These are phyloP conservation scores for Scedosporium minutisporum DNA, from an alignment of 2,329 filamentous ascomycete genomes.

Conservation along the genomic window DNA sequence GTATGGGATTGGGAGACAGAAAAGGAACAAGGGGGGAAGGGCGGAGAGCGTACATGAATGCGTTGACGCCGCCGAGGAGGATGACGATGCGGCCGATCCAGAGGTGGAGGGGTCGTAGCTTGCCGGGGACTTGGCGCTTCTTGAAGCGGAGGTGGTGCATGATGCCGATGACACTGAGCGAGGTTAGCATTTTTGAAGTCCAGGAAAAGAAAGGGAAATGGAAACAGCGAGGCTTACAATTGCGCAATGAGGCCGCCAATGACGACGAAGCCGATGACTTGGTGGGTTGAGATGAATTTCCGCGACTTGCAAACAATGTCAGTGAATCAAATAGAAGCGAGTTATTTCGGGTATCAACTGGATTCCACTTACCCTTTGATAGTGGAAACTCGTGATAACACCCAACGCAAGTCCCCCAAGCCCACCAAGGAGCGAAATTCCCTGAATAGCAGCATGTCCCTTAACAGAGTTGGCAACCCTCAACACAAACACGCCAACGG, in stretches of 20 bases:
- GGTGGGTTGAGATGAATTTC: conserved; percentile 42
- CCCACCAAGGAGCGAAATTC: conserved; percentile 35
- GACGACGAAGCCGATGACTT: conserved; percentile 48
- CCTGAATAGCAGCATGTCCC: conserved; percentile 47
- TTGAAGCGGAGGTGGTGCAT: conserved; percentile 46
- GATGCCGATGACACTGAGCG: conserved; percentile 32
- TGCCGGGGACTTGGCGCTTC: conserved; percentile 36
- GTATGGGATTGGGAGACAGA: not conserved
- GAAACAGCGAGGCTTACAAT: conserved; percentile 19
- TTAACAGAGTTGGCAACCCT: conserved; percentile 39
- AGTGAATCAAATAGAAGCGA: not conserved
- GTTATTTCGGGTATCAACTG: too few relatives aligned
- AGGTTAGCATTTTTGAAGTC: not conserved
- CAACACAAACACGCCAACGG: conserved; percentile 44
- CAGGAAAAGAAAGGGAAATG: not conserved
- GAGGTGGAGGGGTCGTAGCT: conserved; percentile 43
- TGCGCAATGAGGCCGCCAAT: conserved; percentile 42
- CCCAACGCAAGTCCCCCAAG: conserved; percentile 42
- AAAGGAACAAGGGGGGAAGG: not conserved
- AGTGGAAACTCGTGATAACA: conserved; percentile 39
- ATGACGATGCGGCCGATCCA: conserved; percentile 48
- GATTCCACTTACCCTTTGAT: conserved; percentile 38
- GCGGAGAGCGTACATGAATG: conserved; percentile 38
- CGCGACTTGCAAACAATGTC: conserved; percentile 30
- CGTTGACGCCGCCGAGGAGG: conserved; percentile 43